A percentile compares a stretch with the other conserved stretches of the same genome.
Evolutionary conservation across 2,329 filamentous ascomycete species (phyloP).

Genomic region (Fusarium nurragi): DNA sequence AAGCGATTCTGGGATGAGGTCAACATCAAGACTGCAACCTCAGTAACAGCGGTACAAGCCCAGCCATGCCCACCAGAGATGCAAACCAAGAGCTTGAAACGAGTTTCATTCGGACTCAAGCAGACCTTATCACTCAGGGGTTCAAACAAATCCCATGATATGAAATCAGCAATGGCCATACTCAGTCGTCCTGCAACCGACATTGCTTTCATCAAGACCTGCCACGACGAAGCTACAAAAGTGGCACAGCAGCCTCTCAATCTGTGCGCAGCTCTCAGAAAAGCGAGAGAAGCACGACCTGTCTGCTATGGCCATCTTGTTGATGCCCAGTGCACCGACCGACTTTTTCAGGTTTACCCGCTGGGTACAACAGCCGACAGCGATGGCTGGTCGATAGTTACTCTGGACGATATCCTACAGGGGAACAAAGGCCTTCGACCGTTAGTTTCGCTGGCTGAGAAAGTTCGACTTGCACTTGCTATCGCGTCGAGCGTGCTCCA

Average conservation of each 20-base stretch:
- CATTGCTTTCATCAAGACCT: neutral
- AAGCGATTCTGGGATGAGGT: conserved; percentile 20
- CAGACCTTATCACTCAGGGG: neutral
- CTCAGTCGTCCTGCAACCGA: neutral
- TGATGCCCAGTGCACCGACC: neutral
- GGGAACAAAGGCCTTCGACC: neutral
- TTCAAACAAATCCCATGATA: neutral
- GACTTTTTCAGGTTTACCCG: conserved; percentile 3
- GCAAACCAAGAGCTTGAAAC: neutral
- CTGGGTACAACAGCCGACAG: neutral
- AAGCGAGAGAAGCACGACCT: neutral
- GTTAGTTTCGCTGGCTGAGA: neutral
- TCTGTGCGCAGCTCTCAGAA: conserved; percentile 8
- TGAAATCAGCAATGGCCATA: neutral
- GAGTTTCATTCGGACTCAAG: neutral
- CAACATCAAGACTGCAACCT: neutral
- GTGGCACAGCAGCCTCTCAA: neutral
- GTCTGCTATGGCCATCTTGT: conserved; percentile 13
- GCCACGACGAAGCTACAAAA: rapidly evolving
- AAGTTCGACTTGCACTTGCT: conserved; percentile 13
- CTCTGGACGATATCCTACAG: conserved; percentile 4
- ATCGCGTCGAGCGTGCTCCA: conserved; percentile 28
- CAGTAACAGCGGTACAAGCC: rapidly evolving
- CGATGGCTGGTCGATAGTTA: conserved; percentile 5
- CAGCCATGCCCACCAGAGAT: neutral